A percentile compares a stretch with the other conserved stretches of the same genome.
These are phyloP conservation scores for Lumnitzera racemosa DNA, from an alignment of 345 rosid species.

Conservation along the genomic window DNA sequence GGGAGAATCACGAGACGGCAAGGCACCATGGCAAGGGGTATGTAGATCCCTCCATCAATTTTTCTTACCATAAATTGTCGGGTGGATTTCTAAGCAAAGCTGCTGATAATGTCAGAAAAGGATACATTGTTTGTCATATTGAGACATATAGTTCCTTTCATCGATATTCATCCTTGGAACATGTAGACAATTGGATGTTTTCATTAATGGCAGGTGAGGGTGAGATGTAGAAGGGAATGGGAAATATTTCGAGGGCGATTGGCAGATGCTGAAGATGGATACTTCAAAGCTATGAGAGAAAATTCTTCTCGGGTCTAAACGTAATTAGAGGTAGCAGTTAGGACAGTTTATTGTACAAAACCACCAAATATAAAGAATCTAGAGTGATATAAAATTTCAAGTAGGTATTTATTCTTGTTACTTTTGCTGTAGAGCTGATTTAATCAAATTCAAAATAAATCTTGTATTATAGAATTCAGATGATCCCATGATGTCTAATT, in stretches of 20 bases:
- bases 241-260: constrained; percentile 55
- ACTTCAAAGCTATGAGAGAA: constrained; percentile 27
- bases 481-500: no score
- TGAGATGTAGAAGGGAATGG: constrained; percentile 87
- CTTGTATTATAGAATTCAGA: no score
- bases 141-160: background rate
- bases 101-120: no score
- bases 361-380: background rate
- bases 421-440: no score
- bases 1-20: constrained; percentile 68
- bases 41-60: background rate
- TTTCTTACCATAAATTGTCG: background rate
- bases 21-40: constrained; percentile 95
- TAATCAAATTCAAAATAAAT: no score
- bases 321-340: constrained; percentile 14
- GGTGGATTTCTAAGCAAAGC: background rate
- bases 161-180: background rate
- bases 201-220: constrained; percentile 55
- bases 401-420: no score
- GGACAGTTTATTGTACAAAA: constrained; percentile 2
- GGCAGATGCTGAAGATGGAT: constrained; percentile 50
- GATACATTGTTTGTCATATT: background rate
- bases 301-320: constrained; percentile 25
- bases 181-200: no score
- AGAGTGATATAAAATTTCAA: no score